Conservation (phyloP, 176 grass and related monocot genomes). For the Oryza meridionalis region DNA sequence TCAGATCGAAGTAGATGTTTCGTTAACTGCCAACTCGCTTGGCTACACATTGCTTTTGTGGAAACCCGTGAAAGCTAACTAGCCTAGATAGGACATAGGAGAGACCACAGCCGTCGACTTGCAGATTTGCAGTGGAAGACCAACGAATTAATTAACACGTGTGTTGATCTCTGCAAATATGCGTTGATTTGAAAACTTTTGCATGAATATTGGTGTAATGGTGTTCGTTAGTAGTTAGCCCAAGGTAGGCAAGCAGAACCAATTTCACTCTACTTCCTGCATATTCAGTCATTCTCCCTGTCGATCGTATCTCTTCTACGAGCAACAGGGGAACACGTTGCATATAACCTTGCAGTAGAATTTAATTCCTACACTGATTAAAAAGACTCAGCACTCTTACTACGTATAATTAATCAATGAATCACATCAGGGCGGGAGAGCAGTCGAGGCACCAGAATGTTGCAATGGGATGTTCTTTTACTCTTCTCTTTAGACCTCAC, state of each 20-base stretch:
- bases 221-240: not conserved
- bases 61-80: slow-evolving; percentile 7
- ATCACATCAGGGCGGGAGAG: not conserved
- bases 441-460: not conserved
- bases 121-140: slow-evolving; percentile 21
- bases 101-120: slow-evolving; percentile 4
- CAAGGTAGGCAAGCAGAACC: not conserved
- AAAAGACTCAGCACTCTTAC: not conserved
- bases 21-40: slow-evolving; percentile 9
- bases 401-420: not conserved
- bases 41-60: slow-evolving; percentile 39
- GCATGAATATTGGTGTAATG: not conserved
- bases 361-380: not conserved
- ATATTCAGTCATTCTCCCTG: not conserved
- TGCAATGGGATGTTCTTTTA: not conserved
- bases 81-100: not conserved
- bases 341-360: not conserved
- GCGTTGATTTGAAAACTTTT: not conserved
- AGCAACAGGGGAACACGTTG: not conserved
- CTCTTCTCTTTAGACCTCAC: not conserved
- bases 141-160: slow-evolving; percentile 2
- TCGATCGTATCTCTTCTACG: not conserved
- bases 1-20: not conserved
- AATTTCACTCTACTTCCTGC: not conserved
- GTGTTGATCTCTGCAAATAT: not conserved